These are phyloP conservation scores for Podochytrium sp. DNA, from an alignment of 192 early-diverging fungal species.

Conservation along the genomic window DNA sequence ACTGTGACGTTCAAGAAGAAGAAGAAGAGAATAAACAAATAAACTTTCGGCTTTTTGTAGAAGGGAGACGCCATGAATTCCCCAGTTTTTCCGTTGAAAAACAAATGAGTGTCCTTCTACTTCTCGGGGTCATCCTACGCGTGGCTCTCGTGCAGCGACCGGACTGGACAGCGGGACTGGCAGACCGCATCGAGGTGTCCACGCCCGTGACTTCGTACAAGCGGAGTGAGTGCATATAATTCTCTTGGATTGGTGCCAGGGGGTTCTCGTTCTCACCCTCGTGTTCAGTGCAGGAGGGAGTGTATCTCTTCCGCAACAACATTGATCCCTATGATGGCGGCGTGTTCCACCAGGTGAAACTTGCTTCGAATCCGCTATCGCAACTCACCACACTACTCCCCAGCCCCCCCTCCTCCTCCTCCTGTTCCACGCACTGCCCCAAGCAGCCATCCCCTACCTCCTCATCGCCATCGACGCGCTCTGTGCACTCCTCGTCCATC, in stretches of 20 bases:
- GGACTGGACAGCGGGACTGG: slow-evolving; percentile 16
- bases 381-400: not conserved
- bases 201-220: slow-evolving; percentile 91
- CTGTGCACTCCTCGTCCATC: slow-evolving; percentile 61
- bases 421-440: slow-evolving; percentile 66
- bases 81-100: too few species aligned
- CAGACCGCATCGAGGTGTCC: slow-evolving; percentile 63
- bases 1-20: slow-evolving; percentile 32
- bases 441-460: slow-evolving; percentile 49
- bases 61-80: too few species aligned
- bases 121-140: slow-evolving; percentile 29
- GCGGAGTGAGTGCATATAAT: slow-evolving; percentile 56
- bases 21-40: slow-evolving; percentile 16
- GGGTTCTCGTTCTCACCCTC: not conserved
- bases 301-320: slow-evolving; percentile 73
- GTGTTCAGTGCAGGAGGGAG: slow-evolving; percentile 78
- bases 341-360: slow-evolving; percentile 79
- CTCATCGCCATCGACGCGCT: slow-evolving; percentile 70
- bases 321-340: slow-evolving; percentile 88
- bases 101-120: slow-evolving; percentile 11
- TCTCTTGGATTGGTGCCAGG: not conserved
- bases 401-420: slow-evolving; percentile 76
- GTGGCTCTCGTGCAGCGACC: slow-evolving; percentile 35
- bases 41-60: too few species aligned
- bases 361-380: not conserved